phyloP scores from a whole-genome alignment of 73 alveolate genomes.

The Paramecium biaurelia region DNA sequence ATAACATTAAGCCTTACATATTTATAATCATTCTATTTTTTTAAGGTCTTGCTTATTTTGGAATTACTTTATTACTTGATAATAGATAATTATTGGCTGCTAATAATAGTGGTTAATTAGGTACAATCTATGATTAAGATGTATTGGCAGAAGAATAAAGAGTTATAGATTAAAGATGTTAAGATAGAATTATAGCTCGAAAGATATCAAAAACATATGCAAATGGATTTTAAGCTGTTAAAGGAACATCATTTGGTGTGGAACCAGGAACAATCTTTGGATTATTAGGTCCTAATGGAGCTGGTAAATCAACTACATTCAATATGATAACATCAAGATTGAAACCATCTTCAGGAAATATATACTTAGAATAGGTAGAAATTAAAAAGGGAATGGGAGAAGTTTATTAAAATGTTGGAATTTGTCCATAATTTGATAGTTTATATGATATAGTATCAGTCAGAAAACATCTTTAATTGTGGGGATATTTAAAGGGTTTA shows the following conservation, averaged over 20 bases:
- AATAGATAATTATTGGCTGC: background rate
- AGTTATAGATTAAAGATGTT: background rate
- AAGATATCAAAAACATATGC: slow-evolving; percentile 55
- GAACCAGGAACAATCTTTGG: slow-evolving; percentile 81
- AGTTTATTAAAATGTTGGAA: slow-evolving; percentile 69
- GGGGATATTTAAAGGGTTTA: slow-evolving; percentile 71
- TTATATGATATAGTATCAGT: slow-evolving; percentile 75
- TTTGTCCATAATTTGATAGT: slow-evolving; percentile 72
- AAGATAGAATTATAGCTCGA: slow-evolving; percentile 59
- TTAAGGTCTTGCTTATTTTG: background rate
- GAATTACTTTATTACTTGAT: background rate
- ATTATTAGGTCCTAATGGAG: slow-evolving; percentile 87
- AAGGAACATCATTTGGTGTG: slow-evolving; percentile 67
- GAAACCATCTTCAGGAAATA: slow-evolving; percentile 66
- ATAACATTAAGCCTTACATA: background rate
- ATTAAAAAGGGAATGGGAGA: slow-evolving; percentile 53
- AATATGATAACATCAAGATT: slow-evolving; percentile 67
- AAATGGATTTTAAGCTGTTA: slow-evolving; percentile 76
- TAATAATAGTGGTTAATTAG: background rate
- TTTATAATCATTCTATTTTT: background rate
- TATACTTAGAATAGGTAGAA: slow-evolving; percentile 48
- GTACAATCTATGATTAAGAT: background rate
- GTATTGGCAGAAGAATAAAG: slow-evolving; percentile 1
- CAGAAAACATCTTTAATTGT: slow-evolving; percentile 68
- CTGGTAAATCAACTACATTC: slow-evolving; percentile 89